These are phyloP conservation scores for Diaporthe longicolla DNA, from an alignment of 2,329 filamentous ascomycete species.

Conservation along the genomic window DNA sequence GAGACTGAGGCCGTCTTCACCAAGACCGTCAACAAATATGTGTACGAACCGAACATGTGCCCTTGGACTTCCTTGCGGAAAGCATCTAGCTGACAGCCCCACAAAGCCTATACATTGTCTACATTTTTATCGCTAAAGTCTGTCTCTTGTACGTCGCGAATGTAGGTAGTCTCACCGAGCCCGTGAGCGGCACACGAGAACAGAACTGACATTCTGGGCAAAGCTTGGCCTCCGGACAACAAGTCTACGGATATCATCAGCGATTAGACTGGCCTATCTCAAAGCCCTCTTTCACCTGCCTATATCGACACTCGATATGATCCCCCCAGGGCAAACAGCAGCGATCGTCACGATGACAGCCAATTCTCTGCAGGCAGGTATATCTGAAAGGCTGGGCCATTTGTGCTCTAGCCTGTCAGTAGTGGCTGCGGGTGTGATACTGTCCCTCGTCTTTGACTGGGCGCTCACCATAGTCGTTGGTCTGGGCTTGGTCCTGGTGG, in stretches of 20 bases:
- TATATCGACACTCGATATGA: constrained; percentile 73
- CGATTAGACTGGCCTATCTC: constrained; percentile 74
- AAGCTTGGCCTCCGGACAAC: constrained; percentile 70
- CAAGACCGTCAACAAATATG: constrained; percentile 48
- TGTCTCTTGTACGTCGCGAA: constrained; percentile 67
- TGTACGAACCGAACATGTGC: constrained; percentile 43
- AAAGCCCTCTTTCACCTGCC: constrained; percentile 74
- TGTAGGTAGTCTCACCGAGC: constrained; percentile 42
- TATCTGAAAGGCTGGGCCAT: constrained; percentile 72
- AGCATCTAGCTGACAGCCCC: constrained; percentile 52
- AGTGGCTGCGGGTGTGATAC: constrained; percentile 65
- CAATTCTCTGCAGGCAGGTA: constrained; percentile 73
- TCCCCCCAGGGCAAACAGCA: constrained; percentile 71
- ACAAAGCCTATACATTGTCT: constrained; percentile 74
- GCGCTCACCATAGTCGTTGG: constrained; percentile 71
- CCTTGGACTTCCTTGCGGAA: neutral
- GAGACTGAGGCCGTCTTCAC: constrained; percentile 48
- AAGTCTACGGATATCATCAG: constrained; percentile 72
- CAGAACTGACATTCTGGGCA: constrained; percentile 61
- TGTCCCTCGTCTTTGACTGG: constrained; percentile 71
- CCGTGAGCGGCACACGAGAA: constrained; percentile 67
- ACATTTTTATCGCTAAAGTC: constrained; percentile 77
- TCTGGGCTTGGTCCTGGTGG: constrained; percentile 68
- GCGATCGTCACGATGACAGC: constrained; percentile 75
- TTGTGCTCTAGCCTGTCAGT: constrained; percentile 70